These are phyloP conservation scores for Cercophora sp. DNA, from an alignment of 495 filamentous ascomycete species.

Conservation along the genomic window DNA sequence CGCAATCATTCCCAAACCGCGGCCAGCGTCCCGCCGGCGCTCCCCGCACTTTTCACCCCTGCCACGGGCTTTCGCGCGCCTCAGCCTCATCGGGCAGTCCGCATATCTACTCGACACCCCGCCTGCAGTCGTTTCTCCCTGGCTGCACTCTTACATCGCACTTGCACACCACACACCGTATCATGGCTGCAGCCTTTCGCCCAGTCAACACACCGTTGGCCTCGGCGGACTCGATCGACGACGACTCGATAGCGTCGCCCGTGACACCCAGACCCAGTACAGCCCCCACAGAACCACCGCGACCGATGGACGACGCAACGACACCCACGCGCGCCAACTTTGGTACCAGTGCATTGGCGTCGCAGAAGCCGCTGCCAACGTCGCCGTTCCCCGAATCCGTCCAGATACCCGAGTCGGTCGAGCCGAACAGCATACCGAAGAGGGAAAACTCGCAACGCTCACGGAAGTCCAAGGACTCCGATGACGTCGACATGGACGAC, in stretches of 20 bases:
- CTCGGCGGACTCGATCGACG: slow-evolving; percentile 40
- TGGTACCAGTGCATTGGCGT: slow-evolving; percentile 34
- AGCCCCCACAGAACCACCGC: slow-evolving; percentile 40
- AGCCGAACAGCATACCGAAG: slow-evolving; percentile 38
- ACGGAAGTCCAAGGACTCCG: slow-evolving; percentile 60
- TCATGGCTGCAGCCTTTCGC: slow-evolving; percentile 58
- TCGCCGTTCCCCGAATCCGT: slow-evolving; percentile 54
- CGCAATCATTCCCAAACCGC: slow-evolving; percentile 34
- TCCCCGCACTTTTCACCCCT: slow-evolving; percentile 34
- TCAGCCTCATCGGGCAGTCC: slow-evolving; percentile 35
- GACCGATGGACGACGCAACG: slow-evolving; percentile 43
- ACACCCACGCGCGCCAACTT: slow-evolving; percentile 65
- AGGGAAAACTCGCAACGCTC: slow-evolving; percentile 60
- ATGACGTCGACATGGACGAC: slow-evolving; percentile 74
- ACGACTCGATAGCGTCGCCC: slow-evolving; percentile 56
- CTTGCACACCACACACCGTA: slow-evolving; percentile 8
- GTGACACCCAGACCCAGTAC: slow-evolving; percentile 53
- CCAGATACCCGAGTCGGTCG: slow-evolving; percentile 41
- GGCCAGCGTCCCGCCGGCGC: slow-evolving; percentile 5
- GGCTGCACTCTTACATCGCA: slow-evolving; percentile 19
- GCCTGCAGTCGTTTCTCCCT: slow-evolving; percentile 9
- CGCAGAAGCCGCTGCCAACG: slow-evolving; percentile 58
- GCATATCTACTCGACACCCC: slow-evolving; percentile 29
- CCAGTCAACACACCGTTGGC: slow-evolving; percentile 71
- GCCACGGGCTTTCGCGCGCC: slow-evolving; percentile 23